Evolutionary conservation across 345 rosid genomes (phyloP), one percentile per base, ranked within the genome.

Genomic region (Eucalyptus shirleyi): DNA sequence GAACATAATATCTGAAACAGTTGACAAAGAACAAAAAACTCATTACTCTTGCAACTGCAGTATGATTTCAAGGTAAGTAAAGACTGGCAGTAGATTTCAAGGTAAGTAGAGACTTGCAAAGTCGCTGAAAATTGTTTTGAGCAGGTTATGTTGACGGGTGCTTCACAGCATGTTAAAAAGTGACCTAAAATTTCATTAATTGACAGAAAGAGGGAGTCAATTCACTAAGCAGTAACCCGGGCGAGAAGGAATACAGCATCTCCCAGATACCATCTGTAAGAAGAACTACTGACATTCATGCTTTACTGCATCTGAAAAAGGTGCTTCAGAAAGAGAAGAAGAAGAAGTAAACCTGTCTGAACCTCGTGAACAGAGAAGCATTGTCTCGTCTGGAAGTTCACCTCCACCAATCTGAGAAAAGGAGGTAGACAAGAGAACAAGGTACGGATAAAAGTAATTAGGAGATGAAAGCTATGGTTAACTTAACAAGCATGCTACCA

Each of bases 351-450:
- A 98, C 99, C 98, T 98, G 94, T 98, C 99, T 87, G 99, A 95
- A 92, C 98, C 99, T 92, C 98, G 98, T 87, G 94, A 94, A 90
- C 99, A 98, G 19, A 94, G 60, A 34, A 97, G 95, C 50, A 93
- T 96, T 77, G 99, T 97, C 91, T 98, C 98, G 91, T 98, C 98
- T 51, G 98, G 98, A 90, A 91, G 90, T 90, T 97, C 96, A 86
- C 99, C 99, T 53, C 97, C 98, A 89, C 99, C 98, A 88, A 97
- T 92, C 99, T 98, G 94, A 90, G 91, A 89, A 93, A 91, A 90
- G 47, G 42, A 89, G 90, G 89, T 90, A 88, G 87, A 86, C 80
- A 93, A 40, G 19, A 34, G 87, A 91, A 69, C 88, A 88, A 87
- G 44, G 87, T 56, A 47, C 53, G 23, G 42, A 60, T 34, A 90